Evolutionary conservation across 2,329 filamentous ascomycete genomes (phyloP).

Genomic region (Aspergillus felis): DNA sequence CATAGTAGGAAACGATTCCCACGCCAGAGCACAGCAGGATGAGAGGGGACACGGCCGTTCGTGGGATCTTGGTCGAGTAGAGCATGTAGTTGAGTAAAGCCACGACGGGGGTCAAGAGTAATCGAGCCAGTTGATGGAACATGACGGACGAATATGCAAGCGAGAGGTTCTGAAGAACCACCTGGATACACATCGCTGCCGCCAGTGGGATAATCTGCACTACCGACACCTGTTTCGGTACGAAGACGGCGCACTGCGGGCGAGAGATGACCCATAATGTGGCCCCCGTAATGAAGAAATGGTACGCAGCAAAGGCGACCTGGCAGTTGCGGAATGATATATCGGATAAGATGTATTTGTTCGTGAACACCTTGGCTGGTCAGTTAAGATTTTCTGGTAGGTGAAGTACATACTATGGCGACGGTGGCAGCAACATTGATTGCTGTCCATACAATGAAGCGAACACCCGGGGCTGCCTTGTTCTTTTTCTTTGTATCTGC

Average conservation of each 20-base stretch:
- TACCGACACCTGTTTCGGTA: conserved; percentile 12
- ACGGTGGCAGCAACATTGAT: conserved; percentile 19
- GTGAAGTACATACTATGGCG: conserved; percentile 13
- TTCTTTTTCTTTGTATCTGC: conserved; percentile 4
- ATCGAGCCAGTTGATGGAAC: conserved; percentile 19
- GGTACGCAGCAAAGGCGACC: conserved; percentile 20
- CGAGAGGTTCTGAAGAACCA: conserved; percentile 19
- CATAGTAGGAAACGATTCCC: conserved; percentile 19
- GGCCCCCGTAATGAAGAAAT: conserved; percentile 18
- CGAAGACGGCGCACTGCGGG: conserved; percentile 14
- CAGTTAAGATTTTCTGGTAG: background rate
- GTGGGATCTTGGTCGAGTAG: conserved; percentile 15
- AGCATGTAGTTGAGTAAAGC: conserved; percentile 17
- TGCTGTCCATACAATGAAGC: conserved; percentile 15
- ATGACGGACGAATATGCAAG: conserved; percentile 20
- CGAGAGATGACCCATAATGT: conserved; percentile 17
- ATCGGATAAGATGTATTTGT: conserved; percentile 18
- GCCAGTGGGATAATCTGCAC: conserved; percentile 16
- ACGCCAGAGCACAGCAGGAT: conserved; percentile 16
- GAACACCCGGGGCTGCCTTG: background rate
- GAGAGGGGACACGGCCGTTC: conserved; percentile 11
- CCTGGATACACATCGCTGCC: conserved; percentile 19
- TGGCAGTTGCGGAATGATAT: conserved; percentile 17
- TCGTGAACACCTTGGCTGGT: conserved; percentile 16
- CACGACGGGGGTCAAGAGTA: conserved; percentile 17